Percentiles rank a stretch among this genome's conserved stretches.
phyloP scores from a whole-genome alignment of 1,139 yeast species.

The Kodamaea fungicola region DNA sequence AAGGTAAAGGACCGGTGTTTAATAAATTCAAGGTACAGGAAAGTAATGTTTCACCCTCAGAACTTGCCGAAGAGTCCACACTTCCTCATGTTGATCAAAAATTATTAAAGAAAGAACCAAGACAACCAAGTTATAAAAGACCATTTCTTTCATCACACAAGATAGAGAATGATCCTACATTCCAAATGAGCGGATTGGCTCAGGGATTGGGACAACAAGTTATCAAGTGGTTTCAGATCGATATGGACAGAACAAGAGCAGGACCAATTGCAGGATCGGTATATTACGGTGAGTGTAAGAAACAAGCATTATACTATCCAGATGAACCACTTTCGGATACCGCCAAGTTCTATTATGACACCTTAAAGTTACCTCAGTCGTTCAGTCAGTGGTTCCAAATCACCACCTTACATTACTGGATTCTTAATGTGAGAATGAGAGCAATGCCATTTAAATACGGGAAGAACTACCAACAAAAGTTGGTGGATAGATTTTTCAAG shows the following conservation, averaged over 20 bases:
- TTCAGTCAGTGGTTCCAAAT: slow-evolving; percentile 96
- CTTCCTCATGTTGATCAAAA: slow-evolving; percentile 45
- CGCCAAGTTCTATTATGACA: slow-evolving; percentile 73
- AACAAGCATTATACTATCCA: slow-evolving; percentile 74
- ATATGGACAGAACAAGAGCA: slow-evolving; percentile 89
- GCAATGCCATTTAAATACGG: slow-evolving; percentile 92
- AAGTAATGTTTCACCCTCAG: slow-evolving; percentile 35
- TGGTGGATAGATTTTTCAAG: slow-evolving; percentile 82
- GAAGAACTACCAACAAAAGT: slow-evolving; percentile 83
- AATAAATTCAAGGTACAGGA: slow-evolving; percentile 21
- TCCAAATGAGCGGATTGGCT: slow-evolving; percentile 64
- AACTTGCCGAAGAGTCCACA: slow-evolving; percentile 47
- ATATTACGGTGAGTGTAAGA: slow-evolving; percentile 83
- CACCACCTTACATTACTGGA: slow-evolving; percentile 89
- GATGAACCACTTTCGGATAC: slow-evolving; percentile 63
- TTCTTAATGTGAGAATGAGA: slow-evolving; percentile 89
- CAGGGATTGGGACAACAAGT: slow-evolving; percentile 70
- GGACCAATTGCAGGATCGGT: slow-evolving; percentile 92
- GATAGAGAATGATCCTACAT: slow-evolving; percentile 54
- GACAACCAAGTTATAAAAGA: slow-evolving; percentile 40
- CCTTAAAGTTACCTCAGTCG: slow-evolving; percentile 76
- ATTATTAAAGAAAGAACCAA: slow-evolving; percentile 33
- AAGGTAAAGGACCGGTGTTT: slow-evolving; percentile 10
- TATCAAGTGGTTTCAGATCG: slow-evolving; percentile 64
- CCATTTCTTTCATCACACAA: slow-evolving; percentile 52